A percentile compares a stretch with the other conserved stretches of the same genome.
These are phyloP conservation scores for Kalanchoe fedtschenkoi DNA, from an alignment of 164 flowering plant genomes.

Conservation along the genomic window DNA sequence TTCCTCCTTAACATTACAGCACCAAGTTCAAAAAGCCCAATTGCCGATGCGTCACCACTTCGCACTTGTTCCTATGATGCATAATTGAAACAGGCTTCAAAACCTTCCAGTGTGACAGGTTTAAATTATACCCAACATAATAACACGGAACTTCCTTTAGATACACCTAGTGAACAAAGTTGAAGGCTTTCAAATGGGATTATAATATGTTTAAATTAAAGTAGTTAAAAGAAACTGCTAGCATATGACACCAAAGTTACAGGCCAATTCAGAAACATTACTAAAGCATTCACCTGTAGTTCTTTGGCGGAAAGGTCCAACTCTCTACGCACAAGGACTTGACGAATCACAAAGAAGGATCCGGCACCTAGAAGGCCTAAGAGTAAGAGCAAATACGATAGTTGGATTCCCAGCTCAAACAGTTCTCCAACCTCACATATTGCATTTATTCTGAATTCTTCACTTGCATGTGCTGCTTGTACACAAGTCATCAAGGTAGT, in stretches of 20 bases:
- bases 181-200: background rate
- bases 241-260: background rate
- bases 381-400: conserved; percentile 65
- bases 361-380: conserved; percentile 82
- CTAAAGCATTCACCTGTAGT: conserved; percentile 45
- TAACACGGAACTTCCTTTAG: too few relatives aligned
- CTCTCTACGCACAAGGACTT: conserved; percentile 89
- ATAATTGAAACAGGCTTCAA: background rate
- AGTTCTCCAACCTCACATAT: conserved; percentile 77
- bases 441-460: conserved; percentile 27
- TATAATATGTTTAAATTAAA: background rate
- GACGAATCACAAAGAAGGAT: conserved; percentile 78
- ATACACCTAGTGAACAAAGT: too few relatives aligned
- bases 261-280: background rate
- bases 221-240: background rate
- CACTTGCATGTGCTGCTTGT: conserved; percentile 48
- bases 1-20: conserved; percentile 97
- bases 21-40: conserved; percentile 85
- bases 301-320: conserved; percentile 98
- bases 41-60: conserved; percentile 94
- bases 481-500: conserved; percentile 41
- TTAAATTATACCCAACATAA: background rate
- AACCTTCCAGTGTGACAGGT: background rate
- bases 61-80: conserved; percentile 77
- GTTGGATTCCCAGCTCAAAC: conserved; percentile 90